Evolutionary conservation across 2,329 filamentous ascomycete genomes (phyloP).

Genomic region (Fusarium cyanostomum): DNA sequence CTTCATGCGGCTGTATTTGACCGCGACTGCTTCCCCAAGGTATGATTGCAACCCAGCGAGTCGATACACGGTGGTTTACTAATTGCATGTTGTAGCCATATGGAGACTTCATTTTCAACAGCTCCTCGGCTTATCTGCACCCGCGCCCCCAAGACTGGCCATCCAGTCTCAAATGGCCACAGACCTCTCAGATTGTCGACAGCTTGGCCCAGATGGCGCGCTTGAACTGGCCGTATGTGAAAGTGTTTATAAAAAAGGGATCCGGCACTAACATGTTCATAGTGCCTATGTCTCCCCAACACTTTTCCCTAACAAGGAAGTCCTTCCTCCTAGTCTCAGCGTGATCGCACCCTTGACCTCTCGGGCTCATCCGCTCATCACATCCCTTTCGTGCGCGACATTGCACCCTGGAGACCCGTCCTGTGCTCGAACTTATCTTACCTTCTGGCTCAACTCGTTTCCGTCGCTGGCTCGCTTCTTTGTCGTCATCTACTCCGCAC

Average conservation of each 20-base stretch:
- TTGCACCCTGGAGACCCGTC: conserved; percentile 90
- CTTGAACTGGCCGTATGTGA: conserved; percentile 81
- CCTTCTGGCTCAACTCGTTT: conserved; percentile 87
- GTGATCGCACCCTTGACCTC: conserved; percentile 81
- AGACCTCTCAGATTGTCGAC: conserved; percentile 78
- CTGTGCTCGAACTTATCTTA: conserved; percentile 85
- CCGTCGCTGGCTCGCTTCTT: conserved; percentile 81
- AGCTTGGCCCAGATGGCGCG: conserved; percentile 83
- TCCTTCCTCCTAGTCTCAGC: conserved; percentile 72
- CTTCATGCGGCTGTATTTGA: conserved; percentile 82
- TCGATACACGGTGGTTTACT: background rate
- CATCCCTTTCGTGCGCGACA: conserved; percentile 85
- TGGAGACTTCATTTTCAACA: conserved; percentile 68
- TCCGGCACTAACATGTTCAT: conserved; percentile 10
- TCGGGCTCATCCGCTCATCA: conserved; percentile 86
- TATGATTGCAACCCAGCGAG: conserved; percentile 46
- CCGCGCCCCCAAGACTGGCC: conserved; percentile 75
- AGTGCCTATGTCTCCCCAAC: conserved; percentile 85
- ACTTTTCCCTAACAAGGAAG: conserved; percentile 78
- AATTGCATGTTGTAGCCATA: conserved; percentile 41
- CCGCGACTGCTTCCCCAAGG: conserved; percentile 74
- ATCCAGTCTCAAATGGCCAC: conserved; percentile 75
- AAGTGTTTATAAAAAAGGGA: too few relatives aligned
- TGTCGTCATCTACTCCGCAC: conserved; percentile 75
- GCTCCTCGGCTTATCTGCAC: conserved; percentile 84